These are phyloP conservation scores for Apocynum venetum DNA, from an alignment of 257 asterid genomes.

Conservation along the genomic window DNA sequence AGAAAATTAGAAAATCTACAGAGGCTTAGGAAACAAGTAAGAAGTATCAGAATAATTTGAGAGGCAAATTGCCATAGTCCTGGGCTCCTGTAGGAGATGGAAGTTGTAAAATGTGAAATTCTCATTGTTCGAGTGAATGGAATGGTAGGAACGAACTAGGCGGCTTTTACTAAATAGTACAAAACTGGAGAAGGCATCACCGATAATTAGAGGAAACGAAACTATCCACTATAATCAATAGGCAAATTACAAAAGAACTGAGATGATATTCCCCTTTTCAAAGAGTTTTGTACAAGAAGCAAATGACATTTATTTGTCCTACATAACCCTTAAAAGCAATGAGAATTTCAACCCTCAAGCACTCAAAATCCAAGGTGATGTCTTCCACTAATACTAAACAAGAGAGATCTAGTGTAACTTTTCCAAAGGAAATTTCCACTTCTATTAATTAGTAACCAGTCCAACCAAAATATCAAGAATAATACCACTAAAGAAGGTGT, in stretches of 20 bases:
- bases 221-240: not conserved
- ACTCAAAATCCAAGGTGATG: not conserved
- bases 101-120: not conserved
- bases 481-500: conserved; percentile 22
- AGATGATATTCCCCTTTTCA: not conserved
- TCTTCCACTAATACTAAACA: not conserved
- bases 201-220: not conserved
- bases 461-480: conserved; percentile 17
- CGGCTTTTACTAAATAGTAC: conserved; percentile 1
- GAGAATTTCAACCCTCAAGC: conserved; percentile 18
- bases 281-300: conserved; percentile 1
- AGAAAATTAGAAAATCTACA: conserved; percentile 5
- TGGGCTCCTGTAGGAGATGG: not conserved
- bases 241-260: not conserved
- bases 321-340: conserved; percentile 3
- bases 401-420: conserved; percentile 4
- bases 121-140: not conserved
- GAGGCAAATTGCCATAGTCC: not conserved
- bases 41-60: conserved; percentile 3
- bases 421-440: conserved; percentile 16
- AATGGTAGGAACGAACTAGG: not conserved
- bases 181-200: conserved; percentile 1
- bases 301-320: conserved; percentile 2
- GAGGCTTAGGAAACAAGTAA: not conserved
- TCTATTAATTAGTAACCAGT: not conserved